Conservation (phyloP, 176 grass and related monocot species). For the Hordeum marinum region DNA sequence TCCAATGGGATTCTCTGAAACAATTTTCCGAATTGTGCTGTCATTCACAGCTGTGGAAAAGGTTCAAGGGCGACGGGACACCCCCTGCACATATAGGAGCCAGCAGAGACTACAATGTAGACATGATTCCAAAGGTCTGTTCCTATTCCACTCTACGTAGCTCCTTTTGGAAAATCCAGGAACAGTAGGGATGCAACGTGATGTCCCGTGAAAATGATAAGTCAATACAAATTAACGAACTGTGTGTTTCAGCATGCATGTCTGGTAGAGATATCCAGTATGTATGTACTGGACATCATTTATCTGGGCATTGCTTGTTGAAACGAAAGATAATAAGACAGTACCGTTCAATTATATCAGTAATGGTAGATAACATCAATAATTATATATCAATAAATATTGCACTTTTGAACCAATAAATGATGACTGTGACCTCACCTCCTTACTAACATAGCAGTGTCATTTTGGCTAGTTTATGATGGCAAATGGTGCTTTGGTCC, state of each 20-base stretch:
- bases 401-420: background rate
- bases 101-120: constrained; percentile 94
- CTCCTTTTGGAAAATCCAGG: background rate
- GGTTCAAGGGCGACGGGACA: constrained; percentile 63
- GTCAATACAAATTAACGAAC: too few relatives aligned
- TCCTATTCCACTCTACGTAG: background rate
- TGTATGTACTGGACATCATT: background rate
- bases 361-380: background rate
- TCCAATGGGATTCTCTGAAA: background rate
- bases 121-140: constrained; percentile 89
- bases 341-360: background rate
- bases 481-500: constrained; percentile 85
- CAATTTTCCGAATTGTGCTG: background rate
- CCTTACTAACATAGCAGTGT: background rate
- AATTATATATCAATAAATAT: background rate
- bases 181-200: background rate
- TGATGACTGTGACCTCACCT: background rate
- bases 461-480: constrained; percentile 76
- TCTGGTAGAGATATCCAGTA: background rate
- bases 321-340: background rate
- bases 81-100: constrained; percentile 49
- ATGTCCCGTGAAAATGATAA: too few relatives aligned
- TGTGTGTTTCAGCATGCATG: background rate
- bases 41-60: constrained; percentile 72
- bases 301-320: background rate